Conservation (phyloP, 108 stramenopile genomes). For the Nitzschia sp. region DNA sequence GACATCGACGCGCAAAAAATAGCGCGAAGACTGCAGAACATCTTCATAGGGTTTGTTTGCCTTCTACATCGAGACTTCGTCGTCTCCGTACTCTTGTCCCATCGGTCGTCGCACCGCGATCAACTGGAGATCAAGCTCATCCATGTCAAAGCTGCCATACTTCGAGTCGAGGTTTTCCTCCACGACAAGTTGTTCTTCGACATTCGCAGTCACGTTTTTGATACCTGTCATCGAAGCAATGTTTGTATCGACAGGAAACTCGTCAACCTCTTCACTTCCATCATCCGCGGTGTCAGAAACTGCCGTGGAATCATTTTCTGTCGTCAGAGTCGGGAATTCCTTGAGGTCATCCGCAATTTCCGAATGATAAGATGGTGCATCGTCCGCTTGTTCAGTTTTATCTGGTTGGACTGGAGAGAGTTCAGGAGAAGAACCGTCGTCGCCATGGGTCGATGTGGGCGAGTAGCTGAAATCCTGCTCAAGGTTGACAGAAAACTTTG, state of each 20-base stretch:
- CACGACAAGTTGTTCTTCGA: not conserved
- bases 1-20: no score
- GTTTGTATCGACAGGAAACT: not conserved
- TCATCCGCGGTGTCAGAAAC: not conserved
- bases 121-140: conserved; percentile 31
- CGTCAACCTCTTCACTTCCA: not conserved
- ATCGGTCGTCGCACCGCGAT: conserved; percentile 32
- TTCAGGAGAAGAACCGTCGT: not conserved
- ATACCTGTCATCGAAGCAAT: not conserved
- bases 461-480: not conserved
- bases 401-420: not conserved
- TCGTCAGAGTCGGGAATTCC: not conserved
- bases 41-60: no score
- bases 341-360: not conserved
- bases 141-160: conserved; percentile 28
- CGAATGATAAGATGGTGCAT: not conserved
- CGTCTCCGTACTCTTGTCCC: conserved; percentile 40
- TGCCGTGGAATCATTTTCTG: not conserved
- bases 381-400: not conserved
- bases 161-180: conserved; percentile 13
- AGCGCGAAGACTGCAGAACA: no score
- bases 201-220: not conserved
- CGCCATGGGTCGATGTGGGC: not conserved
- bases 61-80: conserved; percentile 41
- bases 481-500: not conserved